phyloP scores from a whole-genome alignment of 257 asterid genomes.

The Solanum corneliomulleri region DNA sequence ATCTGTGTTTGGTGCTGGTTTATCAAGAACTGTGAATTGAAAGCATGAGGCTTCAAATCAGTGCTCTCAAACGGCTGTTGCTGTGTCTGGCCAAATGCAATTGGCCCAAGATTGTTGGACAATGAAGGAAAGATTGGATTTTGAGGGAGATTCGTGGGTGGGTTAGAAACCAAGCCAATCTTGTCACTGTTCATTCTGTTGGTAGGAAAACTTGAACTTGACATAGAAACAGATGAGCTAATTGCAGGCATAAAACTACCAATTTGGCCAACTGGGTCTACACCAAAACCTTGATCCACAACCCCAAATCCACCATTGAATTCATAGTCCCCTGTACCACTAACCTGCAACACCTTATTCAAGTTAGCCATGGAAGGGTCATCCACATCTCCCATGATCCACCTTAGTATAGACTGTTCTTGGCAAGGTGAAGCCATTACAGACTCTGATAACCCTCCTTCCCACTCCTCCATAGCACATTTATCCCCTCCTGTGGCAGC shows the following conservation, averaged over 20 bases:
- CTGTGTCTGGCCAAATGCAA: constrained; percentile 24
- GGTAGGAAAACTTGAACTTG: constrained; percentile 13
- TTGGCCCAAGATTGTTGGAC: constrained; percentile 26
- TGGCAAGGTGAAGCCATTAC: constrained; percentile 58
- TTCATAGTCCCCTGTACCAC: constrained; percentile 45
- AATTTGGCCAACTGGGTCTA: constrained; percentile 20
- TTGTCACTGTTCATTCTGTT: constrained; percentile 23
- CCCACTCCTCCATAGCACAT: constrained; percentile 82
- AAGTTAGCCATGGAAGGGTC: constrained; percentile 62
- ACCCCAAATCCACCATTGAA: constrained; percentile 41
- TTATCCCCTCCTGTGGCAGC: constrained; percentile 34
- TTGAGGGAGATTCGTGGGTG: constrained; percentile 13
- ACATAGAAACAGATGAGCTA: constrained; percentile 13
- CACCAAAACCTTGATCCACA: constrained; percentile 64
- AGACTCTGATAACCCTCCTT: constrained; percentile 61
- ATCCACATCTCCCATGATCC: constrained; percentile 94
- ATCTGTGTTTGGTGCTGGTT: constrained; percentile 65
- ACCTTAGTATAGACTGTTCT: constrained; percentile 62
- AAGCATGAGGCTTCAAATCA: constrained; percentile 47
- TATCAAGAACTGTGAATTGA: constrained; percentile 42
- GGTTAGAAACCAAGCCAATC: constrained; percentile 19
- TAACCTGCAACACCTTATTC: constrained; percentile 43
- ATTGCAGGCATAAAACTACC: constrained; percentile 23
- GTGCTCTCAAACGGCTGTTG: constrained; percentile 28
- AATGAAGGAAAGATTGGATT: constrained; percentile 27